Conservation (phyloP, 306 rosid genomes). For the Trifolium dubium region DNA sequence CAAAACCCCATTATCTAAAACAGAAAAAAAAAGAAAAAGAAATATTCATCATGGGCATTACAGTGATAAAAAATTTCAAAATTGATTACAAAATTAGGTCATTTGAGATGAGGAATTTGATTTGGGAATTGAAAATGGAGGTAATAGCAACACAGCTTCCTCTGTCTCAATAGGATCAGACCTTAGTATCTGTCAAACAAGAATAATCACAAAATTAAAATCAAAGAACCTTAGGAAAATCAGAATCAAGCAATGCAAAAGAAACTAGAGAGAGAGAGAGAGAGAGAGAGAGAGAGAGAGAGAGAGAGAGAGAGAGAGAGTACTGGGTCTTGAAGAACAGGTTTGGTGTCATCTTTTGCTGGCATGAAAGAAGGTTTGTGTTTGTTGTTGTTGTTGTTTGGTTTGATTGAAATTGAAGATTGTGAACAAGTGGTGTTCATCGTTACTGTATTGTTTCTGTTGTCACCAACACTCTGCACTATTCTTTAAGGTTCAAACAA, state of each 20-base stretch:
- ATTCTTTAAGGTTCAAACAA: no score
- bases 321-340: conserved; percentile 90
- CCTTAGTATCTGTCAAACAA: conserved; percentile 67
- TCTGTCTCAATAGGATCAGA: conserved; percentile 90
- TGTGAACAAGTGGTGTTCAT: conserved; percentile 59
- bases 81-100: background rate
- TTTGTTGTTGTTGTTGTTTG: conserved; percentile 40
- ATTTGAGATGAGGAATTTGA: conserved; percentile 39
- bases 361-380: conserved; percentile 66
- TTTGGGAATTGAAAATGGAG: conserved; percentile 55
- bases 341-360: conserved; percentile 87
- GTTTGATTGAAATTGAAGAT: conserved; percentile 47
- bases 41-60: background rate
- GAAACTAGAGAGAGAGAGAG: background rate
- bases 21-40: background rate
- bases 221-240: background rate
- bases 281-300: no score
- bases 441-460: background rate
- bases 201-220: background rate
- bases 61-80: background rate
- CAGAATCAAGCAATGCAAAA: background rate
- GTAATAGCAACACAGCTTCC: conserved; percentile 76
- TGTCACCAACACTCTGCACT: no score
- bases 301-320: conserved; percentile 21
- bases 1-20: background rate